Evolutionary conservation across 306 rosid genomes (phyloP), one percentile per base, ranked within the genome.

Genomic region (Vigna nakashimae): DNA sequence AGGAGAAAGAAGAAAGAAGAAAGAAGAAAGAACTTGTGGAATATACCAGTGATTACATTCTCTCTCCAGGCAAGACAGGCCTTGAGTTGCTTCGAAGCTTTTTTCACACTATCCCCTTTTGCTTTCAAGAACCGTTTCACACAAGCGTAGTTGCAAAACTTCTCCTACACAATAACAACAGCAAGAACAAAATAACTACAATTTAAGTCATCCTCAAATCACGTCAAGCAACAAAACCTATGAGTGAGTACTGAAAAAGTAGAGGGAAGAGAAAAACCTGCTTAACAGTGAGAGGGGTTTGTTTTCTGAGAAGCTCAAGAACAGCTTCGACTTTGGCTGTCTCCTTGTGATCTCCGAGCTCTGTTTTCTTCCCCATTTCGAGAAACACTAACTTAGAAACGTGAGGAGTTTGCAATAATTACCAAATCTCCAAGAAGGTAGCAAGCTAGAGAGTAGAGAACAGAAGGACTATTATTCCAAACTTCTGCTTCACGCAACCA

Each of bases 11-110:
- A 66, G 55, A 26, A 26, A 57, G 20, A 20, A 20, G 20, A 20
- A 20, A 20, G 18, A 57, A 80, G 81, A 15, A 46, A 40, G 42
- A 40, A 73, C 53, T 49, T 60, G 26, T 2, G 14, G 8, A 42
- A 49, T 9, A 45, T 83, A 96, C 99, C 98, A 58, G 86, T 91
- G 70, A 92, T 96, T 12, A 89, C 76, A 71, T 9, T 91, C 20
- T 92, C 94, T 88, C 99, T 93, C 99, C 99, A 96, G 71, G 97
- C 89, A 86, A 96, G 97, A 57, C 98, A 96, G 63, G 98, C 88
- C 69, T 92, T 87, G 18, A 96, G 90, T 76, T 87, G 90, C 90
- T 92, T 96, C 3, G 90, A 93, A 38, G 98, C 93, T 81, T 89
- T 96, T 89, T 93, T 96, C 65, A 96, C 99, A 74, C 78, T 90